Evolutionary conservation across 495 filamentous ascomycete genomes (phyloP).

Genomic region (Aspergillus taichungensis): DNA sequence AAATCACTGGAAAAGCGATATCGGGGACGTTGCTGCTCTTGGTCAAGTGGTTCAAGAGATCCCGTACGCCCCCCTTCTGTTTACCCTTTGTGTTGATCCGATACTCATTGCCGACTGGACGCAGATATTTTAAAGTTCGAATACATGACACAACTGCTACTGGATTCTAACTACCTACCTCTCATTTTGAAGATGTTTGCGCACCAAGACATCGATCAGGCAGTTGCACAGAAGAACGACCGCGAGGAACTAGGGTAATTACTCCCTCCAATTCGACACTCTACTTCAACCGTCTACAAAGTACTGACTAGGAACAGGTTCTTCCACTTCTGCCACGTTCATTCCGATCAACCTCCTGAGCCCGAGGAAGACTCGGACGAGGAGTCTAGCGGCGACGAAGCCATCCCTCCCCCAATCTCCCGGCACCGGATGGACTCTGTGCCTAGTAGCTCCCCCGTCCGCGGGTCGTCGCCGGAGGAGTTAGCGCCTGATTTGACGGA

Average conservation of each 20-base stretch:
- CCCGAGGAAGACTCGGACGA: constrained; percentile 16
- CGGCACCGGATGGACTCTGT: constrained; percentile 37
- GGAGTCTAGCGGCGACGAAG: constrained; percentile 55
- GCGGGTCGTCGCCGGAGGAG: constrained; percentile 25
- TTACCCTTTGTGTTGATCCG: neutral
- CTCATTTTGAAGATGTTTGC: constrained; percentile 87
- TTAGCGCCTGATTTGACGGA: constrained; percentile 25
- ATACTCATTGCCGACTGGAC: constrained; percentile 10
- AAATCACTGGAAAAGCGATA: constrained; percentile 85
- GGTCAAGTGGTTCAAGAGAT: constrained; percentile 94
- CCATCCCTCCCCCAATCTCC: constrained; percentile 73
- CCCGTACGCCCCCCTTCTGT: constrained; percentile 56
- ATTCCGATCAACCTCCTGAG: constrained; percentile 36
- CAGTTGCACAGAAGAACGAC: constrained; percentile 78
- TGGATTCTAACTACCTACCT: constrained; percentile 91
- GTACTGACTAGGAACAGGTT: constrained; percentile 50
- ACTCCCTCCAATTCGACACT: neutral
- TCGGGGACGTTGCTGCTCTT: constrained; percentile 76
- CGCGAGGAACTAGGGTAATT: constrained; percentile 71
- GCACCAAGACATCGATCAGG: constrained; percentile 81
- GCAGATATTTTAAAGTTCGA: constrained; percentile 91
- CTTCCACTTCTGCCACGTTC: constrained; percentile 73
- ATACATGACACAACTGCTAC: constrained; percentile 83
- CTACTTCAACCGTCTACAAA: neutral
- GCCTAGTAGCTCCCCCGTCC: constrained; percentile 17